These are phyloP conservation scores for Marasmius tenuissimus DNA, from an alignment of 1,284 basidiomycete species.

Conservation along the genomic window DNA sequence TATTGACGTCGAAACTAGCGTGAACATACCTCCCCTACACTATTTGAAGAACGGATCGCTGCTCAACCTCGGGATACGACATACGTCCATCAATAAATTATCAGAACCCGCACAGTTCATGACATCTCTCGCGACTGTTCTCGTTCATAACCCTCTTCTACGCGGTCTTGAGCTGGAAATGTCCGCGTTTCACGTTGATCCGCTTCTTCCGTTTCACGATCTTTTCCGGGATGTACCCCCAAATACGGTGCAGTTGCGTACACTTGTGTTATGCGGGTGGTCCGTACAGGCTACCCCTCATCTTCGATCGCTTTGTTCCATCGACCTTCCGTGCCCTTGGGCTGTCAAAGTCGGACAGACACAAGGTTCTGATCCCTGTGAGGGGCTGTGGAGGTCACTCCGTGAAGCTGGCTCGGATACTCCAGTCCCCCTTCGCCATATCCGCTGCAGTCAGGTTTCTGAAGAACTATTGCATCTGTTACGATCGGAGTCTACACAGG, in stretches of 20 bases:
- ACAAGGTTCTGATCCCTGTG: no score
- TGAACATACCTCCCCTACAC: neutral
- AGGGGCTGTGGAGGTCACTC: neutral
- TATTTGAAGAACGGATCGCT: neutral
- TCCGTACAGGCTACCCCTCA: neutral
- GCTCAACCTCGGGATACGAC: neutral
- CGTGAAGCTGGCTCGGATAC: neutral
- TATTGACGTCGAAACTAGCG: neutral
- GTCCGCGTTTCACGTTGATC: neutral
- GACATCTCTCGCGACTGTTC: neutral
- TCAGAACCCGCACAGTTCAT: neutral
- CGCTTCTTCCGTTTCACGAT: neutral
- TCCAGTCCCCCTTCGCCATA: neutral
- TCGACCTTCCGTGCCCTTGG: neutral
- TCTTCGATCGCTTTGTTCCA: neutral
- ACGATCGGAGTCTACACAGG: neutral
- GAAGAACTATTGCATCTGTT: neutral
- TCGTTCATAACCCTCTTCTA: neutral
- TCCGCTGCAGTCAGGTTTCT: neutral
- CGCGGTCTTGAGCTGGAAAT: neutral
- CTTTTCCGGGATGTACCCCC: neutral
- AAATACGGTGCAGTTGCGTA: neutral
- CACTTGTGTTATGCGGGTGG: neutral
- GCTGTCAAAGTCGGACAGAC: neutral
- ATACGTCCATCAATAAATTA: neutral